These are phyloP conservation scores for Saksenaea oblongispora DNA, from an alignment of 371 early-diverging fungal species.

Conservation along the genomic window DNA sequence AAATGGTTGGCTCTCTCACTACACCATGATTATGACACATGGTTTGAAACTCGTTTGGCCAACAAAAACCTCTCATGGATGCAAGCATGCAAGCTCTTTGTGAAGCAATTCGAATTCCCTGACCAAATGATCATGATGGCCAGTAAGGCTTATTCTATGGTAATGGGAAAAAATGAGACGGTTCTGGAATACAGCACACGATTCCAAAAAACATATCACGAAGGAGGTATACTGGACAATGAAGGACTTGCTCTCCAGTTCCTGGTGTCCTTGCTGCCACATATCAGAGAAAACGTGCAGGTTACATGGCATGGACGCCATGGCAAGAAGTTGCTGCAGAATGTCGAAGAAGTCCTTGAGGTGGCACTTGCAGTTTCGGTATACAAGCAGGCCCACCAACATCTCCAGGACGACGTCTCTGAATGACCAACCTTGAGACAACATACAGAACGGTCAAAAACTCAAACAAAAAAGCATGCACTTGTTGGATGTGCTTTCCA, in stretches of 20 bases:
- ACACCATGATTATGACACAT: background rate
- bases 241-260: background rate
- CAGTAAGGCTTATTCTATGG: background rate
- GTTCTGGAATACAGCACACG: background rate
- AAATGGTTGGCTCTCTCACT: background rate
- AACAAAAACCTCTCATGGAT: background rate
- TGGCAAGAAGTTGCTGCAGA: background rate
- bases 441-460: too few species aligned
- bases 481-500: background rate
- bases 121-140: background rate
- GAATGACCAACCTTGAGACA: too few species aligned
- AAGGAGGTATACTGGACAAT: background rate
- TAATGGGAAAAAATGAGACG: background rate
- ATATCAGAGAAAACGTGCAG: background rate
- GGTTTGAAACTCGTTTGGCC: background rate
- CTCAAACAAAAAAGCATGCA: too few species aligned
- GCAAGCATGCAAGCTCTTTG: background rate
- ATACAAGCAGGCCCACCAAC: background rate
- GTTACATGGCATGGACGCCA: background rate
- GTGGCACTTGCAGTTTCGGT: background rate
- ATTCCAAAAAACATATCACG: background rate
- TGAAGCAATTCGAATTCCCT: background rate
- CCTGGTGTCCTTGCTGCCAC: background rate
- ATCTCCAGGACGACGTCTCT: background rate
- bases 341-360: background rate